These are phyloP conservation scores for Metschnikowia hibisci DNA, from an alignment of 805 yeast species.

Conservation along the genomic window DNA sequence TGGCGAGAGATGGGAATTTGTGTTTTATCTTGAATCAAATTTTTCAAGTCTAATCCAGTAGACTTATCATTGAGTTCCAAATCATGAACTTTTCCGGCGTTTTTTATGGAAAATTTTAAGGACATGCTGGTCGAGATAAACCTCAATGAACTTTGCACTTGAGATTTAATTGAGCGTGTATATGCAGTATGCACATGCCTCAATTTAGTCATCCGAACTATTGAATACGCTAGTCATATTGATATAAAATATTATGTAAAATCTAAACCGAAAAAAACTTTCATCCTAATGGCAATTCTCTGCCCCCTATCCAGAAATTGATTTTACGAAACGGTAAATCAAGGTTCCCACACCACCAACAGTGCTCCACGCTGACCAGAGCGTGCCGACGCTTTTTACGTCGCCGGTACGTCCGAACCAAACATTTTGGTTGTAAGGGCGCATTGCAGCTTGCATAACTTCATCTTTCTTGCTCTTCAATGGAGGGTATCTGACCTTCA, in stretches of 20 bases:
- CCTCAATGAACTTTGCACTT: neutral
- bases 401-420: constrained; percentile 40
- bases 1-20: constrained; percentile 86
- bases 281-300: too few relatives aligned
- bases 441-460: constrained; percentile 24
- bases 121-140: constrained; percentile 10
- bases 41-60: constrained; percentile 61
- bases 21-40: constrained; percentile 66
- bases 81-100: constrained; percentile 41
- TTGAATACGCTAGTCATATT: neutral
- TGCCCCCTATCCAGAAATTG: constrained; percentile 4
- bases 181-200: neutral
- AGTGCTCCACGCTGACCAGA: constrained; percentile 32
- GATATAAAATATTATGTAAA: neutral
- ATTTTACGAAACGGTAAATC: constrained; percentile 16
- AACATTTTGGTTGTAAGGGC: constrained; percentile 29
- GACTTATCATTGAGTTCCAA: constrained; percentile 46
- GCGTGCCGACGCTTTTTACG: constrained; percentile 28
- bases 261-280: neutral
- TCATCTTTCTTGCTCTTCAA: constrained; percentile 33
- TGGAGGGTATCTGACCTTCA: constrained; percentile 69
- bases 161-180: neutral
- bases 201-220: too few relatives aligned
- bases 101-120: constrained; percentile 28
- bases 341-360: constrained; percentile 30